Base-by-base conservation (phyloP, 2,329 filamentous ascomycete species). In the Diaporthe nobilis region DNA sequence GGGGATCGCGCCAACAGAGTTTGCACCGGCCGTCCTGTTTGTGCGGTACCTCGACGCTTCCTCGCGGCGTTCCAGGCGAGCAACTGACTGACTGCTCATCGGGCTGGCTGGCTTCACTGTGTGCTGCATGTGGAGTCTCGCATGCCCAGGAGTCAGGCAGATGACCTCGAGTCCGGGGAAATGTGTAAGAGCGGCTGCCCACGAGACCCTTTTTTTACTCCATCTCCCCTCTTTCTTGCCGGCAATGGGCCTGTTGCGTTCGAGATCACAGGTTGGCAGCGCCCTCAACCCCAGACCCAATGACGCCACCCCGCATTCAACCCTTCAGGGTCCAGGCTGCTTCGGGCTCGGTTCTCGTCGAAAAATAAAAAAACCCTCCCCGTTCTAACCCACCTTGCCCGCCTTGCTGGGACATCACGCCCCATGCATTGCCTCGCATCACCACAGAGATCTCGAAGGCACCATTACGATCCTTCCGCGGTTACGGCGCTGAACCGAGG, bases 151-250 rank as follows among this genome's bases (percentile, higher is more conserved):
- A 58, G 71, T 61, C 34, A 68, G 75, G 57, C 75, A 74, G 72
- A 67, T 76, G 72, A 74, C 75, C 72, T 76, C 71, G 39, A 70
- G 63, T 72, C 75, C 37, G 75, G 75, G 75, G 72, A 74, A 74
- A 65, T 51, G 58, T 73, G 61, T 47, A 37, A 70, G 44, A 55
- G 61, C 71, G 70, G 51, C 55, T 51, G 55, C 61, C 72, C 75
- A 74, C 75, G 57, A 73, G 75, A 70, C 44, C 75, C 42, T 39
- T 47, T 60, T 70, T 53, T 73, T 44, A 49, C 71, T 73, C 71
- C 63, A 58, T 55, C 63, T 68, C 63, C 71, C 72, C 65, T 74
- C 44, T 49, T 60, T 74, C 53, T 53, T 44, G 34, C 61, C 61
- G 72, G 72, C 72, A 74, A 74, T 25, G 37, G 51, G 72, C 72